Conservation (phyloP, 129 eudicot genomes). For the carrot (Daucus carota) region DH1_v3.0 NC_030381.2:21643501-21644000, state of each 20-base stretch:
- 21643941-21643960: not conserved
- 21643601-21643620: slow-evolving; percentile 64
- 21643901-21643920: not conserved
- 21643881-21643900: slow-evolving; percentile 1
- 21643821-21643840: slow-evolving; percentile 37
- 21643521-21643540: not conserved
- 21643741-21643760: not conserved
- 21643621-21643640: slow-evolving; percentile 88
- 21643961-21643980: not conserved
- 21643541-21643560: not conserved
- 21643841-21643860: slow-evolving; percentile 32
- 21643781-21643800: slow-evolving; percentile 28
- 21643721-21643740: not conserved
- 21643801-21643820: slow-evolving; percentile 66
- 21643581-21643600: slow-evolving; percentile 41
- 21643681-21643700: too few species aligned
- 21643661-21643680: slow-evolving; percentile 86
- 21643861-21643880: slow-evolving; percentile 24
- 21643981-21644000: not conserved
- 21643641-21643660: slow-evolving; percentile 76
- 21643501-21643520: slow-evolving; percentile 57
- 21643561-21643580: not conserved
- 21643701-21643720: too few species aligned
- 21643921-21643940: not conserved
- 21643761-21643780: not conserved